phyloP scores from a whole-genome alignment of 2,329 filamentous ascomycete genomes.

The Shiraia bambusicola region DNA sequence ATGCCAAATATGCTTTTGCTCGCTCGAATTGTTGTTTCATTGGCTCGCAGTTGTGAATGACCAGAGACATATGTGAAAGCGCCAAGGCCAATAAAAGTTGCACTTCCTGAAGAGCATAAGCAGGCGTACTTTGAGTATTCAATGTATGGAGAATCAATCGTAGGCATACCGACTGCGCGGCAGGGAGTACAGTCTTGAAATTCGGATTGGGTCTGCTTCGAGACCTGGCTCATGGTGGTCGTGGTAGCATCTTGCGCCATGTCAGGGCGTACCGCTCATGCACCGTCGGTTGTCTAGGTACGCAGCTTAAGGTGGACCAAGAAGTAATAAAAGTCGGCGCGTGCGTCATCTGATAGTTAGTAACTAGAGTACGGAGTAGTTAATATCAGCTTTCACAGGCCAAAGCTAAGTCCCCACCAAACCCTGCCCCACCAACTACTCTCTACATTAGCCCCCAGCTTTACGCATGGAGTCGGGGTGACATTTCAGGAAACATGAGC shows the following conservation, averaged over 20 bases:
- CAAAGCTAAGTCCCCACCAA: constrained; percentile 27
- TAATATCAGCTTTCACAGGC: constrained; percentile 8
- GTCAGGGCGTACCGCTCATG: no score
- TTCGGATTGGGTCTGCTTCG: constrained; percentile 36
- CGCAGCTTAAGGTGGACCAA: neutral
- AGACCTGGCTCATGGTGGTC: constrained; percentile 33
- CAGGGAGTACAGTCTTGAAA: constrained; percentile 69
- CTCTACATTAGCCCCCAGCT: constrained; percentile 10
- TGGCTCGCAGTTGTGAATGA: constrained; percentile 46
- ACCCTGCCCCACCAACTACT: constrained; percentile 19
- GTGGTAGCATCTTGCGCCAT: constrained; percentile 19
- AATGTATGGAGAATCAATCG: neutral
- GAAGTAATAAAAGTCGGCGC: neutral
- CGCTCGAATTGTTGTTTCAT: constrained; percentile 45
- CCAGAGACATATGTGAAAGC: constrained; percentile 51
- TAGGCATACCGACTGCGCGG: constrained; percentile 63
- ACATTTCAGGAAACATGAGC: constrained; percentile 50
- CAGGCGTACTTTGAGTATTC: no score
- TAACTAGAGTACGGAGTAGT: neutral
- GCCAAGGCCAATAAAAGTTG: constrained; percentile 50
- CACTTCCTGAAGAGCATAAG: constrained; percentile 37
- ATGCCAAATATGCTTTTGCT: constrained; percentile 48
- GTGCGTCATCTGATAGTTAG: neutral
- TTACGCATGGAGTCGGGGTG: constrained; percentile 20
- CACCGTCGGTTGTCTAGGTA: neutral